These are phyloP conservation scores for Graphiopsis chlorocephala DNA, from an alignment of 2,329 filamentous ascomycete species.

Conservation along the genomic window DNA sequence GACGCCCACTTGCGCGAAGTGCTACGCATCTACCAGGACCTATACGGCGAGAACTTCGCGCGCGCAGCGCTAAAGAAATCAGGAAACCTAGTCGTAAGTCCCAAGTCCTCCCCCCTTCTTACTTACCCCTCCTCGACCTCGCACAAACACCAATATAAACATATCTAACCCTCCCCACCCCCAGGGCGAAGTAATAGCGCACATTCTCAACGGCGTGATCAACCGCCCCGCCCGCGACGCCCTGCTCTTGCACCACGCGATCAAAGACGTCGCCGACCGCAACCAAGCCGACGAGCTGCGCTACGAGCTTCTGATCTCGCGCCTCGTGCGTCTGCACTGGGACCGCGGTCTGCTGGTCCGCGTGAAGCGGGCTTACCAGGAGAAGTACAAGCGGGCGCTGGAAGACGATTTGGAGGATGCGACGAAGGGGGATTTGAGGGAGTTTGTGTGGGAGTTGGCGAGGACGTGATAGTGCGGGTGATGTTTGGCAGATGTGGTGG, in stretches of 20 bases:
- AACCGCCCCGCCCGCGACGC: conserved; percentile 93
- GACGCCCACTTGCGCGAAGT: conserved; percentile 81
- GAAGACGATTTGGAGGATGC: conserved; percentile 76
- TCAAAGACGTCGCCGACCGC: conserved; percentile 52
- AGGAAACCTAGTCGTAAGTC: conserved; percentile 83
- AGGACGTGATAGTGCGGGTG: background rate
- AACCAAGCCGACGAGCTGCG: conserved; percentile 53
- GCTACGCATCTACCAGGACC: conserved; percentile 70
- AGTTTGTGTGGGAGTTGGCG: conserved; percentile 34
- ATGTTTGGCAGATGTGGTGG: background rate
- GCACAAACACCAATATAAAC: background rate
- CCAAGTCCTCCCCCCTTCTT: conserved; percentile 11
- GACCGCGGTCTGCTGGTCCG: conserved; percentile 76
- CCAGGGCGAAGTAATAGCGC: conserved; percentile 88
- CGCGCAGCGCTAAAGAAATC: conserved; percentile 84
- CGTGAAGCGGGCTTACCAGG: conserved; percentile 76
- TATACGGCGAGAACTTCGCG: conserved; percentile 78
- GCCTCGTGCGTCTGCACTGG: conserved; percentile 90
- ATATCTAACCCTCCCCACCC: background rate
- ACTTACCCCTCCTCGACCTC: background rate
- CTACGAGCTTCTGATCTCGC: conserved; percentile 81
- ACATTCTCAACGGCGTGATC: conserved; percentile 94
- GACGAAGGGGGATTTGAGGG: conserved; percentile 64
- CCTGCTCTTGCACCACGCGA: conserved; percentile 83
- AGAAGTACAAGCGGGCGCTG: conserved; percentile 71